Conservation (phyloP, 805 yeast species). For the Kluyveromyces starmeri region DNA sequence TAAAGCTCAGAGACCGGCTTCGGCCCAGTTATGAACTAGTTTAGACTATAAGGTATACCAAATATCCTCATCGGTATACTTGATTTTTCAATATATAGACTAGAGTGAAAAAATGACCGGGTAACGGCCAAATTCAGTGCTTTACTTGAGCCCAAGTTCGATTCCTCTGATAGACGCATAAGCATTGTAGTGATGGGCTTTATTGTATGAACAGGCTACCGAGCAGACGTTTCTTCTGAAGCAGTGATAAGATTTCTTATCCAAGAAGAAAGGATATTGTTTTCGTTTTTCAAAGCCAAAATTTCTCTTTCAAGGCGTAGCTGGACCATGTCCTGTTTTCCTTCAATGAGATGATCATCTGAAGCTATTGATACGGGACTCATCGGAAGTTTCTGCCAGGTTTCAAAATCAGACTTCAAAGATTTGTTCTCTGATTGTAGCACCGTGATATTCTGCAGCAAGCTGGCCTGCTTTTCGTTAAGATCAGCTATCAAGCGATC, state of each 20-base stretch:
- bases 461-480: not conserved
- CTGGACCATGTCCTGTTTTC: not conserved
- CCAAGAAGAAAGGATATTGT: not conserved
- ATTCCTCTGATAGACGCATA: too few relatives aligned
- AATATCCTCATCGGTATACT: too few relatives aligned
- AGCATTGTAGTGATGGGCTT: not conserved
- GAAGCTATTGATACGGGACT: not conserved
- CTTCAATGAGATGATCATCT: not conserved
- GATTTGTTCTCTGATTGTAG: not conserved
- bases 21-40: too few relatives aligned
- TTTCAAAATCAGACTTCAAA: not conserved
- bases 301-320: not conserved
- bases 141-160: too few relatives aligned
- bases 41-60: too few relatives aligned
- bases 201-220: not conserved
- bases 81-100: too few relatives aligned
- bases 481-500: not conserved
- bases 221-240: not conserved
- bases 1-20: too few relatives aligned
- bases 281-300: constrained; percentile 1
- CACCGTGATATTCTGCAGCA: not conserved
- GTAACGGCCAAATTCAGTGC: too few relatives aligned
- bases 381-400: not conserved
- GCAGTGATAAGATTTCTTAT: not conserved
- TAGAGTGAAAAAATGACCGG: too few relatives aligned